These are phyloP conservation scores for Teunomyces barrocoloradensis DNA, from an alignment of 805 yeast species.

Conservation along the genomic window DNA sequence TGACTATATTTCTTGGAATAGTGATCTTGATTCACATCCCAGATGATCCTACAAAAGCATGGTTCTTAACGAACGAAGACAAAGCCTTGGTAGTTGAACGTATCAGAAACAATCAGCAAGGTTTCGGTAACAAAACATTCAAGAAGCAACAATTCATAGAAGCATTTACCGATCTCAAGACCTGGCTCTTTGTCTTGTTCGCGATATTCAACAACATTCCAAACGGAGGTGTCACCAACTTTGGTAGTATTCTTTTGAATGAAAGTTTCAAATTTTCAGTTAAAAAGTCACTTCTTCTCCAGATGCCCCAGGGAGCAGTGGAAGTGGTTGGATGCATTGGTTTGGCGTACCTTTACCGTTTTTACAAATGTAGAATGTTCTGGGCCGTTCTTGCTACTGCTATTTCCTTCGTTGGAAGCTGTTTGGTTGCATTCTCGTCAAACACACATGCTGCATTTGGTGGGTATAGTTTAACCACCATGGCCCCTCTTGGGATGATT, in stretches of 20 bases:
- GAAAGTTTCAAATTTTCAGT: slow-evolving; percentile 25
- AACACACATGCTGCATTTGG: slow-evolving; percentile 18
- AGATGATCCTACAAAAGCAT: slow-evolving; percentile 44
- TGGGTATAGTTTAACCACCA: slow-evolving; percentile 33
- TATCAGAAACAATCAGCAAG: slow-evolving; percentile 46
- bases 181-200: slow-evolving; percentile 32
- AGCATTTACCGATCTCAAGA: slow-evolving; percentile 33
- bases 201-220: slow-evolving; percentile 30
- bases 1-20: slow-evolving; percentile 53
- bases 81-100: slow-evolving; percentile 46
- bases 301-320: slow-evolving; percentile 48
- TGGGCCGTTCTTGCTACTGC: slow-evolving; percentile 22
- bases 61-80: slow-evolving; percentile 23
- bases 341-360: slow-evolving; percentile 23
- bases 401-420: slow-evolving; percentile 22
- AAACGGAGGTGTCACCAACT: slow-evolving; percentile 37
- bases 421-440: slow-evolving; percentile 44
- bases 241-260: slow-evolving; percentile 30
- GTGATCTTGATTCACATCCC: slow-evolving; percentile 51
- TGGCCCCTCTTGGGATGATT: slow-evolving; percentile 27
- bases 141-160: slow-evolving; percentile 36
- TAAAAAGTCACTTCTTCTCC: slow-evolving; percentile 40
- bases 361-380: slow-evolving; percentile 22
- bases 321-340: slow-evolving; percentile 38
- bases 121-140: slow-evolving; percentile 39